Evolutionary conservation across 768 basidiomycete genomes (phyloP).

Genomic region (Mycena galopus): DNA sequence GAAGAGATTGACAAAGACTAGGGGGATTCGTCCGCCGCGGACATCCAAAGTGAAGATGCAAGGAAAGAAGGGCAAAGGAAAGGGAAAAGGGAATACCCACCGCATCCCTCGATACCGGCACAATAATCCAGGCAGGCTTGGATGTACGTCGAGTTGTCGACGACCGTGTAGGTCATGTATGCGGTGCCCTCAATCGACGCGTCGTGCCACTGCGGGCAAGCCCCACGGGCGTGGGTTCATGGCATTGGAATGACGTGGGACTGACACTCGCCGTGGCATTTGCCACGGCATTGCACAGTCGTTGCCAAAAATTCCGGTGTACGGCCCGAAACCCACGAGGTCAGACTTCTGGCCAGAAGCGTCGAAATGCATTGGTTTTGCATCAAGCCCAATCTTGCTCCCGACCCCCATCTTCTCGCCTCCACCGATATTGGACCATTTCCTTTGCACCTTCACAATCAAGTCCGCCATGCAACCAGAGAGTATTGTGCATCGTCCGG

Average conservation of each 20-base stretch:
- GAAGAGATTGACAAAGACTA: slow-evolving; percentile 64
- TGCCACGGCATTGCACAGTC: not conserved
- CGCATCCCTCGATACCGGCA: slow-evolving; percentile 52
- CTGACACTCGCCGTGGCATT: not conserved
- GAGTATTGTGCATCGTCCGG: no score
- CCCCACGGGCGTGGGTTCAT: not conserved
- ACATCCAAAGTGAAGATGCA: not conserved
- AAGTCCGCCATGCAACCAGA: no score
- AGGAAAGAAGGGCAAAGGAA: not conserved
- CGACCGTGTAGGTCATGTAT: slow-evolving; percentile 61
- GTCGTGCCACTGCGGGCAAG: slow-evolving; percentile 39
- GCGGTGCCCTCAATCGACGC: slow-evolving; percentile 63
- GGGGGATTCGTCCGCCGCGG: not conserved
- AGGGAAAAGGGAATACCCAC: slow-evolving; percentile 45
- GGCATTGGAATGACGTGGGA: no score
- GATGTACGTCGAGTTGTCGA: slow-evolving; percentile 60
- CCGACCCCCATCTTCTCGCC: no score
- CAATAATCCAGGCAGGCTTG: slow-evolving; percentile 59
- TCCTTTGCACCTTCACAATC: no score
- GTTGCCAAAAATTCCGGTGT: no score
- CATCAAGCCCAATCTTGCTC: no score
- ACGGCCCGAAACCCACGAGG: not conserved
- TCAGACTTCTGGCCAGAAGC: not conserved
- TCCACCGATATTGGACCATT: no score
- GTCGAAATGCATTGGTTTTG: no score